A percentile compares a stretch with the other conserved stretches of the same genome.
Evolutionary conservation across 768 basidiomycete genomes (phyloP).

Genomic region (Pleurotus cornucopiae): DNA sequence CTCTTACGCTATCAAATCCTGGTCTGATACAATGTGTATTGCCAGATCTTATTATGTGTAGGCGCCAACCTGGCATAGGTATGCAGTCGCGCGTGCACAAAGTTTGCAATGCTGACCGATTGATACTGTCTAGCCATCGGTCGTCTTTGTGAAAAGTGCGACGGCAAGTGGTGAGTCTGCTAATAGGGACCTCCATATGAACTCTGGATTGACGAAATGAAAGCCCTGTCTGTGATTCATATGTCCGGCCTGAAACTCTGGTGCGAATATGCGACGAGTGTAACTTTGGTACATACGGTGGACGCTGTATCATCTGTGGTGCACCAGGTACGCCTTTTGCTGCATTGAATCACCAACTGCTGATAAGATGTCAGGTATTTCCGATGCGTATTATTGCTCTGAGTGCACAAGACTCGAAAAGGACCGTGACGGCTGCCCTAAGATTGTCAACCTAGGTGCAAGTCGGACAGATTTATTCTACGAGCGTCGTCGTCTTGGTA

Average conservation of each 20-base stretch:
- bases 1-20: background rate
- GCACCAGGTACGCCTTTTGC: conserved; percentile 66
- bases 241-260: conserved; percentile 96
- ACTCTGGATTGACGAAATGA: background rate
- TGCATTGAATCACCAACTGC: background rate
- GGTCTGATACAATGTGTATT: conserved; percentile 8
- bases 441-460: conserved; percentile 96
- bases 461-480: conserved; percentile 92
- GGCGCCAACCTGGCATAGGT: conserved; percentile 97
- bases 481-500: conserved; percentile 81
- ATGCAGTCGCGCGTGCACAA: conserved; percentile 19
- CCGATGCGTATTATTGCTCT: conserved; percentile 98
- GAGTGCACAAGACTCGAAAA: conserved; percentile 97
- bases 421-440: conserved; percentile 96
- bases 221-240: conserved; percentile 98
- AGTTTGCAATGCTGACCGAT: conserved; percentile 7
- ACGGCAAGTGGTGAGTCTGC: conserved; percentile 89
- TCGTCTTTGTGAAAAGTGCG: conserved; percentile 97
- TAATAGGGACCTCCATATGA: background rate
- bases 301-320: conserved; percentile 96
- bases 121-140: conserved; percentile 70
- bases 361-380: conserved; percentile 57
- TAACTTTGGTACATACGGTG: conserved; percentile 98
- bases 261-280: conserved; percentile 99
- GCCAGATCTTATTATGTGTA: conserved; percentile 95